These are phyloP conservation scores for Microstegium vimineum DNA, from an alignment of 176 grass and related monocot genomes.

Conservation along the genomic window DNA sequence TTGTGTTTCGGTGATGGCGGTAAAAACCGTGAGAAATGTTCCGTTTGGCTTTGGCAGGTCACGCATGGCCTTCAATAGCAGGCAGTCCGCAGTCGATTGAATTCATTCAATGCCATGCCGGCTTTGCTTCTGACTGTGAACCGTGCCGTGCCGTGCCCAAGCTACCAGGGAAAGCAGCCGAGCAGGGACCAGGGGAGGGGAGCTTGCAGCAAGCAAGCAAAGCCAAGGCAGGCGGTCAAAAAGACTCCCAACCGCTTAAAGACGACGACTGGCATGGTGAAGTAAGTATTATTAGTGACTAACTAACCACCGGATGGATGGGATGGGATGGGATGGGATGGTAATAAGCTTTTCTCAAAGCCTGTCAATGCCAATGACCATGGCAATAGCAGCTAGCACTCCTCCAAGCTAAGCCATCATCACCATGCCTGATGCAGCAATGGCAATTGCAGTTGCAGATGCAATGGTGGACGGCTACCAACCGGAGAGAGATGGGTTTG, in stretches of 20 bases:
- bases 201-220: not conserved
- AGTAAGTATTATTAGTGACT: not conserved
- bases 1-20: not conserved
- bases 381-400: not conserved
- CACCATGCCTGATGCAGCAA: not conserved
- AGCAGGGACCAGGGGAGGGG: not conserved
- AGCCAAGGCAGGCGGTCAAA: conserved; percentile 17
- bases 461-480: conserved; percentile 11
- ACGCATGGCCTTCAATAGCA: conserved; percentile 1
- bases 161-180: not conserved
- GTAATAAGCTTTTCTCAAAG: conserved; percentile 20
- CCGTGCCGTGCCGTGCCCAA: not conserved
- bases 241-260: not conserved
- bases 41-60: not conserved
- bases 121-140: not conserved
- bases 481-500: not conserved
- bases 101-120: conserved; percentile 6
- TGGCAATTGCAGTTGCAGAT: not conserved
- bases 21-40: conserved; percentile 26
- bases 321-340: too few species aligned
- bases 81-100: not conserved
- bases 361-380: too few species aligned
- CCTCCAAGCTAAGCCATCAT: conserved; percentile 5
- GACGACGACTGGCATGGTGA: not conserved
- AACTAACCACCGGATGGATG: not conserved